phyloP scores from a whole-genome alignment of 2,329 filamentous ascomycete genomes.

The Hymenoscyphus infarciens region DNA sequence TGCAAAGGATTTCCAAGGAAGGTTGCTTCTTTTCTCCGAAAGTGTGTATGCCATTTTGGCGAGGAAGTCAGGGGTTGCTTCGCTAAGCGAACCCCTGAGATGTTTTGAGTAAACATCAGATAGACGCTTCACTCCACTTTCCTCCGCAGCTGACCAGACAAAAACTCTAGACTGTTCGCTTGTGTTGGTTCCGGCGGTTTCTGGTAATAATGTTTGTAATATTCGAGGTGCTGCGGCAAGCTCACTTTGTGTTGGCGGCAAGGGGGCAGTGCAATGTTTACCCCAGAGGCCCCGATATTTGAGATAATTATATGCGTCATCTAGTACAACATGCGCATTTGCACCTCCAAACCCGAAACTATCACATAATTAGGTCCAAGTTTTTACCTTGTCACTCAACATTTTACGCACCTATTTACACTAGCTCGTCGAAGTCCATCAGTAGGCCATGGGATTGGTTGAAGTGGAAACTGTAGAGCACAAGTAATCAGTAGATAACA shows the following conservation, averaged over 20 bases:
- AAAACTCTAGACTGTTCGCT: constrained; percentile 1
- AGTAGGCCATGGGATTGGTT: constrained; percentile 15
- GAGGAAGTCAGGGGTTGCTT: not conserved
- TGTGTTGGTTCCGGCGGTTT: not conserved
- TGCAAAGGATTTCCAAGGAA: constrained; percentile 7
- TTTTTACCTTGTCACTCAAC: not conserved
- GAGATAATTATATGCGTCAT: constrained; percentile 28
- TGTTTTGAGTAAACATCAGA: not conserved
- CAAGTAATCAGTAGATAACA: not conserved
- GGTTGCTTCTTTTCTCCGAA: constrained; percentile 26
- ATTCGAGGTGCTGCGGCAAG: not conserved
- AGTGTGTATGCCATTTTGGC: constrained; percentile 8
- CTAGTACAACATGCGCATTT: constrained; percentile 23
- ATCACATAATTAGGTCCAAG: not conserved
- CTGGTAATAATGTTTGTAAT: not conserved
- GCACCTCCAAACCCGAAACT: constrained; percentile 29
- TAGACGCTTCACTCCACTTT: constrained; percentile 3
- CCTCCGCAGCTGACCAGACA: constrained; percentile 9
- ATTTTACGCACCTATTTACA: constrained; percentile 21
- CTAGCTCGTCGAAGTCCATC: constrained; percentile 18
- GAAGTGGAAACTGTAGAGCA: constrained; percentile 12
- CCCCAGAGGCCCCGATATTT: not conserved
- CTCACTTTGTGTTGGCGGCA: not conserved
- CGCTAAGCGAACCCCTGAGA: not conserved
- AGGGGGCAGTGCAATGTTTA: constrained; percentile 6